Percentiles rank a stretch among this genome's conserved stretches.
These are phyloP conservation scores for Pythium rishiriense DNA, from an alignment of 352 stramenopile species.

Conservation along the genomic window DNA sequence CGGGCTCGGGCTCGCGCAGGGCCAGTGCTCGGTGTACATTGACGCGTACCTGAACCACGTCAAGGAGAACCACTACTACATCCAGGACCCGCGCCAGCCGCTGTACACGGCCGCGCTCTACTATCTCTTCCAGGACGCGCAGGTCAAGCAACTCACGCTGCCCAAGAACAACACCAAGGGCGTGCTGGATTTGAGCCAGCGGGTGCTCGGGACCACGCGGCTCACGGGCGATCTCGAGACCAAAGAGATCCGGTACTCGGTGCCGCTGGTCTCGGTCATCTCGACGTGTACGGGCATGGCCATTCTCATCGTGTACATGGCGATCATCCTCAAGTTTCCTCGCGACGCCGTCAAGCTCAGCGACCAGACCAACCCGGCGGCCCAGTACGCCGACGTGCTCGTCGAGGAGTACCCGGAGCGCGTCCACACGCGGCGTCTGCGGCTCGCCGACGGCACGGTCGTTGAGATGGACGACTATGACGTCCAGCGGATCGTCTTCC, in stretches of 20 bases:
- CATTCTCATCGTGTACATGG: slow-evolving; percentile 34
- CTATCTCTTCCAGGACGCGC: slow-evolving; percentile 48
- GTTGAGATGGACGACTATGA: slow-evolving; percentile 43
- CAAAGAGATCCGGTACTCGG: slow-evolving; percentile 55
- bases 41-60: slow-evolving; percentile 46
- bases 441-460: slow-evolving; percentile 20
- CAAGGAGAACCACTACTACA: slow-evolving; percentile 45
- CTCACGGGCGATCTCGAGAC: slow-evolving; percentile 41
- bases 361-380: slow-evolving; percentile 34
- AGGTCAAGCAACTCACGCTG: slow-evolving; percentile 25
- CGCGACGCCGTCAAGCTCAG: slow-evolving; percentile 39
- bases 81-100: slow-evolving; percentile 38
- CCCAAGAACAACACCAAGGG: background rate
- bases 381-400: slow-evolving; percentile 23
- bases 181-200: slow-evolving; percentile 9
- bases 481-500: slow-evolving; percentile 40
- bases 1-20: slow-evolving; percentile 19
- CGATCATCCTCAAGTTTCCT: slow-evolving; percentile 34
- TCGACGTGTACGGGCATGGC: slow-evolving; percentile 41
- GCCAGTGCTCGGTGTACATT: slow-evolving; percentile 38
- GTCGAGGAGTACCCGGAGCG: slow-evolving; percentile 24
- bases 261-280: slow-evolving; percentile 41
- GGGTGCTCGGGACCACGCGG: slow-evolving; percentile 27
- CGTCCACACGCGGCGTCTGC: slow-evolving; percentile 39
- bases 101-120: slow-evolving; percentile 52